Evolutionary conservation across 495 filamentous ascomycete species (phyloP).

Genomic region (Aeminium ludgeri): DNA sequence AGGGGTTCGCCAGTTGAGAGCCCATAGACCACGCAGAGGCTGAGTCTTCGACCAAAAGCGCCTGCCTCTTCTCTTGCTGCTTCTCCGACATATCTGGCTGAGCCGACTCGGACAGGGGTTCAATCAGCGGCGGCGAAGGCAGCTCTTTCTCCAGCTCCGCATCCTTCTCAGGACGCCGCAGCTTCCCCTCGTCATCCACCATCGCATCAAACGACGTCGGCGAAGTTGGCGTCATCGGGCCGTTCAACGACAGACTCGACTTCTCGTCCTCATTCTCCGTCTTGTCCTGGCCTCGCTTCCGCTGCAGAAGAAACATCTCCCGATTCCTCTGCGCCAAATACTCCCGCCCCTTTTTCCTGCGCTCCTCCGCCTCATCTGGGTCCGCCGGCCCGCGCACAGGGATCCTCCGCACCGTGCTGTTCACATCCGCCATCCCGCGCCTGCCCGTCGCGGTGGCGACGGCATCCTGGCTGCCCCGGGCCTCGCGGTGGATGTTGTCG

Average conservation of each 20-base stretch:
- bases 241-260: background rate
- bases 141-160: background rate
- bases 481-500: conserved; percentile 7
- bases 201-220: conserved; percentile 14
- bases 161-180: background rate
- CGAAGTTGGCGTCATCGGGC: background rate
- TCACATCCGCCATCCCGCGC: background rate
- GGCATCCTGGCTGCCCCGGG: conserved; percentile 8
- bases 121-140: conserved; percentile 1
- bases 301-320: conserved; percentile 12
- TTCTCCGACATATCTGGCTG: conserved; percentile 6
- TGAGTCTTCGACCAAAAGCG: no score
- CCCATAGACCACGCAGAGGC: conserved; percentile 4
- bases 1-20: conserved; percentile 10
- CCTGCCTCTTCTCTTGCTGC: conserved; percentile 3
- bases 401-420: conserved; percentile 5
- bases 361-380: conserved; percentile 11
- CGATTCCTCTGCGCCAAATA: conserved; percentile 12
- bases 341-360: conserved; percentile 13
- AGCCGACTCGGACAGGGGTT: conserved; percentile 1
- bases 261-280: background rate
- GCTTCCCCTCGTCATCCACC: conserved; percentile 11
- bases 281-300: no score
- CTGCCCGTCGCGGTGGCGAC: conserved; percentile 9
- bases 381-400: conserved; percentile 6